Conservation (phyloP, 164 flowering plant species). For the Stephania yunnanensis region DNA sequence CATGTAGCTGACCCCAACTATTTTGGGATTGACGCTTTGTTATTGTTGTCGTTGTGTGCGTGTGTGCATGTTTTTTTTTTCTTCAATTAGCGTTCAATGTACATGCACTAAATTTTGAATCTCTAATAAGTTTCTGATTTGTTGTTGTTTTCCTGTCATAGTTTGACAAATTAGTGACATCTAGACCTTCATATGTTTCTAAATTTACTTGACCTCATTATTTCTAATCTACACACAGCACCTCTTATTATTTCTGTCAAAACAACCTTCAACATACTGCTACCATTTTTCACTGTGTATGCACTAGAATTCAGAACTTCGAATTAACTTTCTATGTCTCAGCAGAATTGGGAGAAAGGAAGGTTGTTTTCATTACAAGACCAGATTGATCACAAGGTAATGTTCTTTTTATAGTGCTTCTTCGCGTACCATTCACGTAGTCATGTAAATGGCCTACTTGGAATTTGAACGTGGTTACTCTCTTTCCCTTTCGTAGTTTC, state of each 20-base stretch:
- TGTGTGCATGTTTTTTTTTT: no score
- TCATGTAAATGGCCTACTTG: neutral
- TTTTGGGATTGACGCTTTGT: neutral
- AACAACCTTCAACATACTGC: neutral
- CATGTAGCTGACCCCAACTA: no score
- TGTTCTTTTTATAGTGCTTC: neutral
- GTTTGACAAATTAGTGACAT: no score
- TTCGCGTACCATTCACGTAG: no score
- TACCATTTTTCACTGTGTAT: neutral
- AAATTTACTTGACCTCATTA: no score
- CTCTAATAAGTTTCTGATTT: no score
- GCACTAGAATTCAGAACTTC: neutral
- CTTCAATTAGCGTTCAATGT: no score
- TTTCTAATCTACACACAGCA: no score
- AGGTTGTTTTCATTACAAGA: constrained; percentile 75
- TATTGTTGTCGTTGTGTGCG: no score
- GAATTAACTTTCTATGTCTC: constrained; percentile 13
- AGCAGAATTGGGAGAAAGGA: constrained; percentile 69
- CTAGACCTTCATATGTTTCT: no score
- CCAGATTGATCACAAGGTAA: constrained; percentile 88
- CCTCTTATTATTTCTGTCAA: neutral
- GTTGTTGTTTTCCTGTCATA: no score
- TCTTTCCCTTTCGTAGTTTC: neutral
- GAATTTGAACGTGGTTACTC: neutral
- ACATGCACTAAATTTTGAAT: no score